These are phyloP conservation scores for Sporothrix protearum DNA, from an alignment of 2,329 filamentous ascomycete genomes.

Conservation along the genomic window DNA sequence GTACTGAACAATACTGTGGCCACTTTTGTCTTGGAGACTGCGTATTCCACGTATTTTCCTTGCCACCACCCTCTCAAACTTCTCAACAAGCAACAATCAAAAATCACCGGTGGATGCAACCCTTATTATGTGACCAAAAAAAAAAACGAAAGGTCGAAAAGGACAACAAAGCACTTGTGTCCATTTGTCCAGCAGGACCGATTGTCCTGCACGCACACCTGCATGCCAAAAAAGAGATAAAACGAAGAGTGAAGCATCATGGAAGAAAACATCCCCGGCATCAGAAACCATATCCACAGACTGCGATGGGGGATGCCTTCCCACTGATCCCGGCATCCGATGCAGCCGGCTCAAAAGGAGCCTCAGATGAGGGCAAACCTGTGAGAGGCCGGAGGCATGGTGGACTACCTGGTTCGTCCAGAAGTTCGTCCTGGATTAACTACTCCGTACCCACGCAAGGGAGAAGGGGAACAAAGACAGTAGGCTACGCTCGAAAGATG, in stretches of 20 bases:
- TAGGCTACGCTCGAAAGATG: not conserved
- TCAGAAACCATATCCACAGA: not conserved
- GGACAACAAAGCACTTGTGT: not conserved
- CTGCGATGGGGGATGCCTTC: not conserved
- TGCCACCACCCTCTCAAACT: not conserved
- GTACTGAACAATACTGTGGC: not conserved
- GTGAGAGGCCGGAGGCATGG: not conserved
- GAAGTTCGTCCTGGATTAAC: not conserved
- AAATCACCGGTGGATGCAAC: not conserved
- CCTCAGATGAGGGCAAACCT: not conserved
- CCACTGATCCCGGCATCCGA: not conserved
- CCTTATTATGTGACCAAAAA: not conserved
- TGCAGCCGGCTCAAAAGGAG: not conserved
- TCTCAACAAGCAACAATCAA: not conserved
- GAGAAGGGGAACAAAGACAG: not conserved
- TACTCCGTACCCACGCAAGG: not conserved
- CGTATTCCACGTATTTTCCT: not conserved
- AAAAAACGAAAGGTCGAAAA: slow-evolving; percentile 3
- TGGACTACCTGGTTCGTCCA: not conserved
- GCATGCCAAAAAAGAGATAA: not conserved
- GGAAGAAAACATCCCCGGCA: not conserved
- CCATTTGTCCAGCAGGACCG: not conserved
- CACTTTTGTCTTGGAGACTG: not conserved
- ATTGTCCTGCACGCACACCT: not conserved
- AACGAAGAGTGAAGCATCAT: not conserved